These are phyloP conservation scores for Paratinospora sagittata DNA, from an alignment of 164 flowering plant species.

Conservation along the genomic window DNA sequence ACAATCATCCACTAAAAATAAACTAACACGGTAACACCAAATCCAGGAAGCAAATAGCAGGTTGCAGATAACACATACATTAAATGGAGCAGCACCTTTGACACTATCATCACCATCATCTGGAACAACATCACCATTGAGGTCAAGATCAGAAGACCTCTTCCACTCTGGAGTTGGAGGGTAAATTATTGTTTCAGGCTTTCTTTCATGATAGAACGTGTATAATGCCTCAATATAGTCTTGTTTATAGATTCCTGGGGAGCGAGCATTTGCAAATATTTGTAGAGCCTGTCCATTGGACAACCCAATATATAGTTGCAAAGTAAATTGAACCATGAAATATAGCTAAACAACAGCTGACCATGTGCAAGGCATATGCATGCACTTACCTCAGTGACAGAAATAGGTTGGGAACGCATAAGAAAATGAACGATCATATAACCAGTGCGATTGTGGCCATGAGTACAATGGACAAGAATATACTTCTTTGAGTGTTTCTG, in stretches of 20 bases:
- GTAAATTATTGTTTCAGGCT: conserved; percentile 59
- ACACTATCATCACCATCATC: conserved; percentile 97
- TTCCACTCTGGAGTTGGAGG: conserved; percentile 99
- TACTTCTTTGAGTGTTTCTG: conserved; percentile 68
- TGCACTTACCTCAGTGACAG: conserved; percentile 67
- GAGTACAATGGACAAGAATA: conserved; percentile 93
- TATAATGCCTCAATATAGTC: conserved; percentile 90
- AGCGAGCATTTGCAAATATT: conserved; percentile 75
- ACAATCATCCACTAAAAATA: too few species aligned
- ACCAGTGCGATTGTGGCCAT: conserved; percentile 99
- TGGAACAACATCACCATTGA: conserved; percentile 85
- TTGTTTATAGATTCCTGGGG: conserved; percentile 93
- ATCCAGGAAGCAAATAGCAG: conserved; percentile 1
- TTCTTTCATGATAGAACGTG: conserved; percentile 81
- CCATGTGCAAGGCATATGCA: background rate
- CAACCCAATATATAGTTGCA: conserved; percentile 4
- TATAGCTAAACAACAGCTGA: background rate
- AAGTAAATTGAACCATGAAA: background rate
- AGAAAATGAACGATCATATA: conserved; percentile 89
- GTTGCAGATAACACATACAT: conserved; percentile 35
- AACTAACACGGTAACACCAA: too few species aligned
- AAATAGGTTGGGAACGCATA: conserved; percentile 59
- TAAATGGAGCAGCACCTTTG: conserved; percentile 37
- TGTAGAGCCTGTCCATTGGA: conserved; percentile 57
- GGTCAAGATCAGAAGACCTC: conserved; percentile 83